A percentile compares a stretch with the other conserved stretches of the same genome.
Evolutionary conservation across 2,329 filamentous ascomycete genomes (phyloP).

Genomic region (Pyrenophora tritici-repentis): DNA sequence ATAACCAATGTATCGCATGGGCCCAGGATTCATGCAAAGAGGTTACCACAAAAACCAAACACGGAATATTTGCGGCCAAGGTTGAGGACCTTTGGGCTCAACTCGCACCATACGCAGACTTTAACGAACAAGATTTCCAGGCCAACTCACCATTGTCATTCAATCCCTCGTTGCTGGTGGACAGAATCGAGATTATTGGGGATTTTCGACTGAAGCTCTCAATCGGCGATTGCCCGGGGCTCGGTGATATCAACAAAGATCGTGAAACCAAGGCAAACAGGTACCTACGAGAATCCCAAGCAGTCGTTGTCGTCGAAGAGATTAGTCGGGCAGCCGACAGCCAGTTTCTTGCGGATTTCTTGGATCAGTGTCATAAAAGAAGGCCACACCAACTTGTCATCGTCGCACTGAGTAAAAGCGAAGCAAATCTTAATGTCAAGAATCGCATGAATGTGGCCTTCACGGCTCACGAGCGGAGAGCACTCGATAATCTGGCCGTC

Average conservation of each 20-base stretch:
- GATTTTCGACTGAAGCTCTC: neutral
- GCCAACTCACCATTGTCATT: neutral
- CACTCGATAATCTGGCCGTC: too few species aligned
- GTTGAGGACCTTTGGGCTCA: neutral
- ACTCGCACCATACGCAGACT: neutral
- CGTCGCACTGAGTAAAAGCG: neutral
- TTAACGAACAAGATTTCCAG: neutral
- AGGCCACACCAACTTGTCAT: neutral
- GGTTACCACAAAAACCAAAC: neutral
- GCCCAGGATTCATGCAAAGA: neutral
- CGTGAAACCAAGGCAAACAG: conserved; percentile 1
- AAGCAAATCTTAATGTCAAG: neutral
- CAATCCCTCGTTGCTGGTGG: neutral
- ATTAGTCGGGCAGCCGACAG: neutral
- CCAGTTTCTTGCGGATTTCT: neutral
- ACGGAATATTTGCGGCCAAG: neutral
- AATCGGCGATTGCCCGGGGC: neutral
- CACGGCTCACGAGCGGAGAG: too few species aligned
- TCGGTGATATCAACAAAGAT: neutral
- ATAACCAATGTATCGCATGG: neutral
- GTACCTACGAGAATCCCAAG: neutral
- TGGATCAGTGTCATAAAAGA: neutral
- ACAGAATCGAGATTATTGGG: neutral
- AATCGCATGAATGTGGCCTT: neutral
- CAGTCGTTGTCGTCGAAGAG: neutral